These are phyloP conservation scores for Neurospora sp. DNA, from an alignment of 495 filamentous ascomycete genomes.

Conservation along the genomic window DNA sequence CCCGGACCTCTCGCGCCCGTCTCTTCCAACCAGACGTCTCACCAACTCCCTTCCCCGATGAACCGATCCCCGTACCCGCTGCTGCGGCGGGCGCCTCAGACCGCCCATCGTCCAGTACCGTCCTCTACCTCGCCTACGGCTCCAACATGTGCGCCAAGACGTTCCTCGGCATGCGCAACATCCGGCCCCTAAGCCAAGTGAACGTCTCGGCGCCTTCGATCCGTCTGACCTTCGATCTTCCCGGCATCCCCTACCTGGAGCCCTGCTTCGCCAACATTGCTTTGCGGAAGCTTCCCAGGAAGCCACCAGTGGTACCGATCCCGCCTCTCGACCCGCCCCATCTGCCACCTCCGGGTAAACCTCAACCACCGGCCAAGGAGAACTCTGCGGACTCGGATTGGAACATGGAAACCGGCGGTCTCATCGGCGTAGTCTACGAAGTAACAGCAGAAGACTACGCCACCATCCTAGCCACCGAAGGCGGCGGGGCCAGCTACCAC, in stretches of 20 bases:
- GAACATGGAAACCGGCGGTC: conserved; percentile 47
- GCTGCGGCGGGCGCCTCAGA: neutral
- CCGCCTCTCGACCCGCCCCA: conserved; percentile 19
- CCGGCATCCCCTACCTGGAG: conserved; percentile 77
- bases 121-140: conserved; percentile 92
- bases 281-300: conserved; percentile 37
- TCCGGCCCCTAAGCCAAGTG: conserved; percentile 65
- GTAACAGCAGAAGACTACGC: conserved; percentile 72
- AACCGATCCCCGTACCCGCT: conserved; percentile 12
- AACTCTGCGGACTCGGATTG: conserved; percentile 39
- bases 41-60: conserved; percentile 16
- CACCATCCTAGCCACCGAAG: conserved; percentile 82
- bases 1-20: conserved; percentile 11
- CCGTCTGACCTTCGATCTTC: conserved; percentile 70
- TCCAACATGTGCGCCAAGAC: conserved; percentile 73
- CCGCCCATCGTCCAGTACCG: conserved; percentile 29
- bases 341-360: neutral
- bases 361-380: neutral
- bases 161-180: conserved; percentile 64
- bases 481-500: conserved; percentile 69
- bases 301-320: conserved; percentile 22
- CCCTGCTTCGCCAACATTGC: conserved; percentile 85
- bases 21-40: conserved; percentile 21
- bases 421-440: conserved; percentile 92
- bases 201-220: conserved; percentile 73